phyloP scores from a whole-genome alignment of 164 flowering plant species.

The Aristolochia contorta region DNA sequence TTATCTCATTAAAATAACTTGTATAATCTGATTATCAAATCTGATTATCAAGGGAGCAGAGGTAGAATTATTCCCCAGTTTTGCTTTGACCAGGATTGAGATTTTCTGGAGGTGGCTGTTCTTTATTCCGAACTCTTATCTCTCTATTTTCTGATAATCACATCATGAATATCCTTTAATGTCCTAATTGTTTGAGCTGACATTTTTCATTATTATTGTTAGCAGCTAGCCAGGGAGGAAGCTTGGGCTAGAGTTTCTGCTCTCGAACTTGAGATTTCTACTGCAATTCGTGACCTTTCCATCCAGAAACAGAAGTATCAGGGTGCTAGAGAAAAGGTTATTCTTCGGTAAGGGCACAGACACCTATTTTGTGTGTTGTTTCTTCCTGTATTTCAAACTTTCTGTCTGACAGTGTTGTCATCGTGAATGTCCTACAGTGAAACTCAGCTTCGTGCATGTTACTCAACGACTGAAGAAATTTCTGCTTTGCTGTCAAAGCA shows the following conservation, averaged over 20 bases:
- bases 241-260: slow-evolving; percentile 96
- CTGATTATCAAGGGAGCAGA: no score
- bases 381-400: neutral
- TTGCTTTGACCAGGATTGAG: no score
- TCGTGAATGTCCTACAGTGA: slow-evolving; percentile 46
- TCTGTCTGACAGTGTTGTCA: neutral
- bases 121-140: no score
- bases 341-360: slow-evolving; percentile 53
- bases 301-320: slow-evolving; percentile 73
- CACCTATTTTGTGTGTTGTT: neutral
- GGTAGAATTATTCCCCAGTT: no score
- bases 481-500: slow-evolving; percentile 66
- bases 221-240: slow-evolving; percentile 99
- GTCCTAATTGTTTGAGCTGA: slow-evolving; percentile 35
- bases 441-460: slow-evolving; percentile 91
- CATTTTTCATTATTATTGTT: slow-evolving; percentile 40
- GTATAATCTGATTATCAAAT: no score
- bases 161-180: neutral
- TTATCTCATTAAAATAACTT: no score
- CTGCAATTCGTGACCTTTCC: slow-evolving; percentile 84
- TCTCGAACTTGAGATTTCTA: slow-evolving; percentile 85
- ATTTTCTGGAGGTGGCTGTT: no score
- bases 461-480: slow-evolving; percentile 96
- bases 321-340: slow-evolving; percentile 90
- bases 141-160: no score